Conservation (phyloP, 2,329 filamentous ascomycete genomes). For the Amphichorda felina region DNA sequence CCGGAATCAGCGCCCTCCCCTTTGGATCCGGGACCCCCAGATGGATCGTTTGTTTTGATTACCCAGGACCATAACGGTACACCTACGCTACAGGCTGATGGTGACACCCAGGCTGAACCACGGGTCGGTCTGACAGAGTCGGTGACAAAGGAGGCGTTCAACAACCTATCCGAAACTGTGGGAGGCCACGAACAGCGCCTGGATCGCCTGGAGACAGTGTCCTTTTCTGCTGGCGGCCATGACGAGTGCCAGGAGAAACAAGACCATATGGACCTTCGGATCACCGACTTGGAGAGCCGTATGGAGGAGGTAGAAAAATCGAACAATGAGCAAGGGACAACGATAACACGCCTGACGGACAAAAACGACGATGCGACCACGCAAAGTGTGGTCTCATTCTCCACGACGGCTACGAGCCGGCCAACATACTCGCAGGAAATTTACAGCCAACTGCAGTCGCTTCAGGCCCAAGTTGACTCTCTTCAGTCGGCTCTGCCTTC, state of each 20-base stretch:
- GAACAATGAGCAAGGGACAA: constrained; percentile 31
- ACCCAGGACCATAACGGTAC: not conserved
- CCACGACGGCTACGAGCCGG: constrained; percentile 28
- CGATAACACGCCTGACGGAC: constrained; percentile 21
- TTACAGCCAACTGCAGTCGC: constrained; percentile 33
- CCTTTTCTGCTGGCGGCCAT: constrained; percentile 53
- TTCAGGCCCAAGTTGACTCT: constrained; percentile 38
- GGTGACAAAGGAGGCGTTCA: constrained; percentile 23
- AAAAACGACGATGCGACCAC: constrained; percentile 28
- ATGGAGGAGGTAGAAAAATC: constrained; percentile 48
- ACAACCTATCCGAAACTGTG: constrained; percentile 38
- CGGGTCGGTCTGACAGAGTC: constrained; percentile 8
- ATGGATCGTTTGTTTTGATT: constrained; percentile 11
- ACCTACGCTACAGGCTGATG: constrained; percentile 1
- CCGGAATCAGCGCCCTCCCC: not conserved
- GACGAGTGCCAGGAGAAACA: constrained; percentile 59
- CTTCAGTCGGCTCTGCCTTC: constrained; percentile 54
- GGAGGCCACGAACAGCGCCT: constrained; percentile 52
- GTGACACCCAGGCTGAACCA: constrained; percentile 14
- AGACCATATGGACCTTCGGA: constrained; percentile 52
- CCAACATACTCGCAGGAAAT: constrained; percentile 32
- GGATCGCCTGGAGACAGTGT: constrained; percentile 57
- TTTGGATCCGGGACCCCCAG: not conserved
- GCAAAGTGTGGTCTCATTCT: constrained; percentile 33
- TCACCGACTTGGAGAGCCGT: constrained; percentile 57